Conservation (phyloP, 2,329 filamentous ascomycete genomes). For the Hysterium pulicare region DNA sequence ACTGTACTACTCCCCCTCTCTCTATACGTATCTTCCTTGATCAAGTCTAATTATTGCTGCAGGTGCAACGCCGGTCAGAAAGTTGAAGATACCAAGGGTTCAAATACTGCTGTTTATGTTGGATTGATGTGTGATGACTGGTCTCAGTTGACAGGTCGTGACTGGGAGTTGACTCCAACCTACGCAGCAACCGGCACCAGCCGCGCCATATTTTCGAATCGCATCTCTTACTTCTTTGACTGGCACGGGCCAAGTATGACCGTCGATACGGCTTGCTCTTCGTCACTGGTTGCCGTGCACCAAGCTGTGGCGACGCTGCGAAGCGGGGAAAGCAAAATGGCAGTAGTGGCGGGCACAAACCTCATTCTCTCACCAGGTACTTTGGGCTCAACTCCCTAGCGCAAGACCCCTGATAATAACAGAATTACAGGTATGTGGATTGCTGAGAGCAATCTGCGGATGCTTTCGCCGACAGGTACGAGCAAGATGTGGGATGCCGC, state of each 20-base stretch:
- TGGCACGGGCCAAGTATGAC: slow-evolving; percentile 9
- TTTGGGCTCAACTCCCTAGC: not conserved
- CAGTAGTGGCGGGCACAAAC: not conserved
- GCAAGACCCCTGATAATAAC: too few species aligned
- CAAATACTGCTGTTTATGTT: slow-evolving; percentile 1
- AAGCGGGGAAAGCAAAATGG: slow-evolving; percentile 11
- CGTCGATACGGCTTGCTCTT: slow-evolving; percentile 40
- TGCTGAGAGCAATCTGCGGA: slow-evolving; percentile 37
- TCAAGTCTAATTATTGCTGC: too few species aligned
- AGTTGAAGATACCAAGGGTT: too few species aligned
- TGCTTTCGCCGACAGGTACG: slow-evolving; percentile 12
- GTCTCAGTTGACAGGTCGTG: not conserved
- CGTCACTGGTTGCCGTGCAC: slow-evolving; percentile 22
- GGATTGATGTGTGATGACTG: slow-evolving; percentile 2
- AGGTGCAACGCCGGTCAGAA: too few species aligned
- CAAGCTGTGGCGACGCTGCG: slow-evolving; percentile 20
- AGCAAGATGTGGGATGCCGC: slow-evolving; percentile 20
- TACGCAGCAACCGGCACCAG: slow-evolving; percentile 3
- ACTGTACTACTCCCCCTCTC: too few species aligned
- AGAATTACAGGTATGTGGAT: not conserved
- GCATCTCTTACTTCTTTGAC: slow-evolving; percentile 11
- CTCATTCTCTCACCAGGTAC: not conserved
- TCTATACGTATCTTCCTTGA: too few species aligned
- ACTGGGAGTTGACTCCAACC: slow-evolving; percentile 1
- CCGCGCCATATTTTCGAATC: slow-evolving; percentile 9